phyloP scores from a whole-genome alignment of 139 green algal species.

The Nannochloris sp. region DNA sequence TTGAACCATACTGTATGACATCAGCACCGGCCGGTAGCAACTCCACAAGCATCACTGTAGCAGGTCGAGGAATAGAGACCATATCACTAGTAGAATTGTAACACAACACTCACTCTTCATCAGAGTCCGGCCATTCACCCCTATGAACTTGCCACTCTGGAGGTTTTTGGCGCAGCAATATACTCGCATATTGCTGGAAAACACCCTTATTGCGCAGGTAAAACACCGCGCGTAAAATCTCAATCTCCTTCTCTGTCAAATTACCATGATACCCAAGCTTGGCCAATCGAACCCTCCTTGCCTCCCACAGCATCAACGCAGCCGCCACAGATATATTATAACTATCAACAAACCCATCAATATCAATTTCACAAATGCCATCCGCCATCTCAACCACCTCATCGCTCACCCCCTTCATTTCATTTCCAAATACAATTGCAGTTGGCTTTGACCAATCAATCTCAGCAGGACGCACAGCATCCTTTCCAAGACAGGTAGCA shows the following conservation, averaged over 20 bases:
- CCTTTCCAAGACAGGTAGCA: constrained; percentile 29
- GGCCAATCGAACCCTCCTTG: constrained; percentile 16
- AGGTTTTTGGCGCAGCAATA: constrained; percentile 14
- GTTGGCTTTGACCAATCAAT: constrained; percentile 69
- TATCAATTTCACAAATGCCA: constrained; percentile 49
- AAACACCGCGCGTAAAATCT: constrained; percentile 37
- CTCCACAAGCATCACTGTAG: constrained; percentile 2
- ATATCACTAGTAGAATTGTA: not conserved
- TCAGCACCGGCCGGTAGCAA: not conserved
- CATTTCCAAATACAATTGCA: constrained; percentile 73
- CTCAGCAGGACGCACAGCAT: constrained; percentile 38
- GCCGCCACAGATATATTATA: constrained; percentile 64
- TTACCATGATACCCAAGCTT: constrained; percentile 27
- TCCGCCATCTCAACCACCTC: constrained; percentile 51
- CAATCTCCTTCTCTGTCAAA: constrained; percentile 23
- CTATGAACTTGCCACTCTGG: constrained; percentile 25
- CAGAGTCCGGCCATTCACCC: constrained; percentile 2
- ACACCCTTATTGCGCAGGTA: constrained; percentile 32
- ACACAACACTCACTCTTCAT: not conserved
- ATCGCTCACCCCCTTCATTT: constrained; percentile 45
- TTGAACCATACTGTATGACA: constrained; percentile 5
- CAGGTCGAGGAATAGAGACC: constrained; percentile 6
- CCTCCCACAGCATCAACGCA: constrained; percentile 27
- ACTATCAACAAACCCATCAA: constrained; percentile 69
- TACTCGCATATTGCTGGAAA: constrained; percentile 1